Evolutionary conservation across 2,329 filamentous ascomycete genomes (phyloP).

Genomic region (Talaromyces funiculosus): DNA sequence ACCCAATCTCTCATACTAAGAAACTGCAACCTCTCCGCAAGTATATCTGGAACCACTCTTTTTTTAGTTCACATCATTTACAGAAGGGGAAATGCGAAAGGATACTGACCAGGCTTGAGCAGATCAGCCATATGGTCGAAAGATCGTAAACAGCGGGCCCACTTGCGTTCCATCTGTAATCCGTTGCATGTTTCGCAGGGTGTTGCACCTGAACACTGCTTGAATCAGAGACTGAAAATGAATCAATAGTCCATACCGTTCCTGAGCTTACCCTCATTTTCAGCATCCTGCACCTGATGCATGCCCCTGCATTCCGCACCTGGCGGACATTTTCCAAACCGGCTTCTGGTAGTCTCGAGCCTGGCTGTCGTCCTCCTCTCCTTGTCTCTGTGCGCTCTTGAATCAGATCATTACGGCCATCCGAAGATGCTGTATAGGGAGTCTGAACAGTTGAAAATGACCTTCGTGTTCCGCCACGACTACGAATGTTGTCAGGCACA

Average conservation of each 20-base stretch:
- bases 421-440: background rate
- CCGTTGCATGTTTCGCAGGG: background rate
- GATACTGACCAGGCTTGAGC: conserved; percentile 10
- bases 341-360: background rate
- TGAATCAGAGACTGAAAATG: background rate
- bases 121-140: background rate
- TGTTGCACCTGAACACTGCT: background rate
- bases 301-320: conserved; percentile 5
- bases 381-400: background rate
- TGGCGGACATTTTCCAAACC: background rate
- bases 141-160: conserved; percentile 9
- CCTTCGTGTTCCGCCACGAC: background rate
- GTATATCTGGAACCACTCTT: no score
- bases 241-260: background rate
- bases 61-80: no score
- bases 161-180: conserved; percentile 3
- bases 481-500: background rate
- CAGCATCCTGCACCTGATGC: conserved; percentile 1
- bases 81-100: background rate
- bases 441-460: background rate
- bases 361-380: background rate
- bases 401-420: background rate
- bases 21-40: background rate
- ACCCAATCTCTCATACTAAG: background rate
- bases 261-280: background rate